phyloP scores from a whole-genome alignment of 1,139 yeast genomes.

The Waltiozyma sp. region DNA sequence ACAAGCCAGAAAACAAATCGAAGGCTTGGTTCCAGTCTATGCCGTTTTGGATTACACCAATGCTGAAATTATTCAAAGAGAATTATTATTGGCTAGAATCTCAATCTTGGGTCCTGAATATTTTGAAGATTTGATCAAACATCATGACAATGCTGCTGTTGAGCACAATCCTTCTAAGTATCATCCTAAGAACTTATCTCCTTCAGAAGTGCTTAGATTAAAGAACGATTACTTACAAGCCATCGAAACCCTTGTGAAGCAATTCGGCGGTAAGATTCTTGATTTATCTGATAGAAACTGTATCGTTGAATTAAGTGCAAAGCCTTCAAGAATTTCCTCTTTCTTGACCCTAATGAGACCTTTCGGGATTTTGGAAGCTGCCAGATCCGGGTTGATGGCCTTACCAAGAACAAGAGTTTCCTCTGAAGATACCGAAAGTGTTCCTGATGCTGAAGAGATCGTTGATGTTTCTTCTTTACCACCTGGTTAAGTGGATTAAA shows the following conservation, averaged over 20 bases:
- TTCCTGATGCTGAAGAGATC: slow-evolving; percentile 54
- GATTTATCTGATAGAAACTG: slow-evolving; percentile 92
- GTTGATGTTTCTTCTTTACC: slow-evolving; percentile 81
- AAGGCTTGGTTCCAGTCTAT: slow-evolving; percentile 95
- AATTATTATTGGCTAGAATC: slow-evolving; percentile 80
- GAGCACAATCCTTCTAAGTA: slow-evolving; percentile 32
- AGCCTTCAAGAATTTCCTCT: slow-evolving; percentile 80
- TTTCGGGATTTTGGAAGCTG: slow-evolving; percentile 90
- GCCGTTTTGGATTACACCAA: slow-evolving; percentile 93
- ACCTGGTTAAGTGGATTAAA: slow-evolving; percentile 54
- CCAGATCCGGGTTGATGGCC: slow-evolving; percentile 98
- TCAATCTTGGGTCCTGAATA: slow-evolving; percentile 94
- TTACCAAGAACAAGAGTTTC: slow-evolving; percentile 84
- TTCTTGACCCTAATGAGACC: slow-evolving; percentile 87
- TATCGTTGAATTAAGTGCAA: slow-evolving; percentile 87
- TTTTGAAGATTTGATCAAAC: slow-evolving; percentile 87
- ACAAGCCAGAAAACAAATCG: slow-evolving; percentile 98
- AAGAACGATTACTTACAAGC: slow-evolving; percentile 84
- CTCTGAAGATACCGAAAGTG: slow-evolving; percentile 39
- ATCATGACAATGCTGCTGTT: slow-evolving; percentile 35
- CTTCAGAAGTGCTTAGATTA: slow-evolving; percentile 89
- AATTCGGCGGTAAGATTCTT: slow-evolving; percentile 87
- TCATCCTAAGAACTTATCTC: slow-evolving; percentile 86
- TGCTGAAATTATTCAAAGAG: slow-evolving; percentile 84
- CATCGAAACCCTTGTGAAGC: slow-evolving; percentile 66